Evolutionary conservation across 345 rosid species (phyloP).

Genomic region (Salix udensis): DNA sequence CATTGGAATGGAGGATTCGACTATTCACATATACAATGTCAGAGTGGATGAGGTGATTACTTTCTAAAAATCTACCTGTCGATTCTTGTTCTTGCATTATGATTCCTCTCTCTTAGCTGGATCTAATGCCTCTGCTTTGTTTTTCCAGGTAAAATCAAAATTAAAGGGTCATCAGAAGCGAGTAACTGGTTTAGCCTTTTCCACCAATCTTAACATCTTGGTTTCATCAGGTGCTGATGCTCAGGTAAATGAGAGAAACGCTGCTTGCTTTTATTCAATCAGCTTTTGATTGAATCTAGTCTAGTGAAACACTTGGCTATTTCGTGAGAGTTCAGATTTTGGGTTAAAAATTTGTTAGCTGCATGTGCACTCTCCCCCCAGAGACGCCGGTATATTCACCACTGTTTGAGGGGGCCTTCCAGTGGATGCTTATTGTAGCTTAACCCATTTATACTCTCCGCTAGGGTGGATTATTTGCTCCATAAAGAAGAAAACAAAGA

Average conservation of each 20-base stretch:
- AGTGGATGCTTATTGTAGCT: not conserved
- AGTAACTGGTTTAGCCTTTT: conserved; percentile 81
- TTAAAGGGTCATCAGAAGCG: conserved; percentile 83
- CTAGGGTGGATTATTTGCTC: not conserved
- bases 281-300: not conserved
- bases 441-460: not conserved
- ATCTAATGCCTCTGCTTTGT: conserved; percentile 5
- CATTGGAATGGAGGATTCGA: conserved; percentile 87
- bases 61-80: not conserved
- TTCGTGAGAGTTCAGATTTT: not conserved
- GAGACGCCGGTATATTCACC: not conserved
- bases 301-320: not conserved
- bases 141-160: conserved; percentile 68
- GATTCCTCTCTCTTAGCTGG: not conserved
- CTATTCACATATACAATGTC: conserved; percentile 76
- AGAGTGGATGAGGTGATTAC: conserved; percentile 70
- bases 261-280: not conserved
- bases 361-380: not conserved
- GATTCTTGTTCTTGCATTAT: not conserved
- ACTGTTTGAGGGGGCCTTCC: not conserved
- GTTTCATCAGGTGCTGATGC: conserved; percentile 97
- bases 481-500: not conserved
- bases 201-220: conserved; percentile 62
- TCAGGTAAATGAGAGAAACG: conserved; percentile 45
- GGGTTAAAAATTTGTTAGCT: not conserved